Evolutionary conservation across 2,329 filamentous ascomycete genomes (phyloP), one percentile per base, ranked within the genome.

Genomic region (Alternaria angustiovoidea): DNA sequence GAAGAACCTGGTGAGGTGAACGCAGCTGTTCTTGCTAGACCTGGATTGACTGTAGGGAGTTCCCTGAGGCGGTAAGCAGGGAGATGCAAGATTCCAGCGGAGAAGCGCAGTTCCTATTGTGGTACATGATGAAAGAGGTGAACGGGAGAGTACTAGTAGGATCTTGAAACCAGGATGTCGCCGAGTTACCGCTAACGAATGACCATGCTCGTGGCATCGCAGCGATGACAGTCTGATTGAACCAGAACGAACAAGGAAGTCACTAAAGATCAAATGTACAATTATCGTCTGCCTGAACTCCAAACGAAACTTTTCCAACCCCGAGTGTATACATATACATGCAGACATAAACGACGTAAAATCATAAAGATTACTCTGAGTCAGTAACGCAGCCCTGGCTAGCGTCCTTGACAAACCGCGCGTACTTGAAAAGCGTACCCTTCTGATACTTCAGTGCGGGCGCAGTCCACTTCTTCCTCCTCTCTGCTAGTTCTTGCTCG

Each of bases 301-400:
- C 42, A 14, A 20, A 32, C 30, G 5, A 14, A 36, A 56, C 57
- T 59, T 59, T 59, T 59, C 34, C 48, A 26, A 38, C 16, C 32
- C 52, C 43, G 34, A 30, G 30, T 30, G 34, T 26, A 56, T 46
- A 54, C 42, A 44, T 44, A 38, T 24, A 51, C 30, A 55, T 38
- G 22, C 18, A 39, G 39, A 42, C 34, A 14, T 36, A n/a, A 32
- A 49, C 38, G 39, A 28, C 24, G 14, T 51, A 18, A 18, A 18
- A 54, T 46, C 52, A 16, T 41, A 24, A 51, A 43, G 14, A 42
- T 64, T 61, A 75, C 43, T 63, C 70, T 2, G 75, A 79, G 75
- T 88, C 86, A 1, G 86, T 88, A 51, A 88, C 84, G 70, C 85
- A 87, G 5, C 86, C 86, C 64, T 84, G 82, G 69, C 84, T 87